phyloP scores from a whole-genome alignment of 208 protist genomes.

The Crithidia mellificae region DNA sequence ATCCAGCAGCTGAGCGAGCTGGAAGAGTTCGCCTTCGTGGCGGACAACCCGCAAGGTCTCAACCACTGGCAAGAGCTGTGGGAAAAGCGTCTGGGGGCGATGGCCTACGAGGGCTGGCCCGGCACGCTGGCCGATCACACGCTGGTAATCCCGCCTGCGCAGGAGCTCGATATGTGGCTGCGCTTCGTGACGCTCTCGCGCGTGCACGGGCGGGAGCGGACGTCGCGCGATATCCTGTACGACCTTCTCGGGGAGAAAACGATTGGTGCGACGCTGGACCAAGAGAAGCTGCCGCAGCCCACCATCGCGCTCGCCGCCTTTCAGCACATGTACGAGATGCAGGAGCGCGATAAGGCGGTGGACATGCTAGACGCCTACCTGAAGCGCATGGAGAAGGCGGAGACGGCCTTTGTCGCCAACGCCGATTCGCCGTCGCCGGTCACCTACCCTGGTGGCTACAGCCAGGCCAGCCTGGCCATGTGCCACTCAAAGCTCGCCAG shows the following conservation, averaged over 20 bases:
- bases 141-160: slow-evolving; percentile 90
- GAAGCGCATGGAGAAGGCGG: slow-evolving; percentile 42
- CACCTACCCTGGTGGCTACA: slow-evolving; percentile 3
- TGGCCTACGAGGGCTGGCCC: slow-evolving; percentile 97
- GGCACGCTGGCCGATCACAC: slow-evolving; percentile 95
- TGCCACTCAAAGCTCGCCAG: slow-evolving; percentile 85
- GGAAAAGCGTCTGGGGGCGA: slow-evolving; percentile 79
- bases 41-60: slow-evolving; percentile 57
- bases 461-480: slow-evolving; percentile 60
- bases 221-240: slow-evolving; percentile 89
- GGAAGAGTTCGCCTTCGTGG: slow-evolving; percentile 95
- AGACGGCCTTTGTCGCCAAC: slow-evolving; percentile 4
- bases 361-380: slow-evolving; percentile 75
- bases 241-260: slow-evolving; percentile 81
- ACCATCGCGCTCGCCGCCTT: slow-evolving; percentile 80
- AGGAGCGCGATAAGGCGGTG: slow-evolving; percentile 67
- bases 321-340: slow-evolving; percentile 87
- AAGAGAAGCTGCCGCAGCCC: slow-evolving; percentile 58
- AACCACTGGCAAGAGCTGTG: slow-evolving; percentile 86
- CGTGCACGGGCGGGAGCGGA: slow-evolving; percentile 80
- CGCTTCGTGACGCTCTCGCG: slow-evolving; percentile 96
- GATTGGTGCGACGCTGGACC: slow-evolving; percentile 60
- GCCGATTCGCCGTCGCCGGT: neutral
- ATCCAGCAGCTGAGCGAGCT: slow-evolving; percentile 99
- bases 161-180: slow-evolving; percentile 97